These are phyloP conservation scores for Macroventuria anomochaeta DNA, from an alignment of 2,329 filamentous ascomycete genomes.

Conservation along the genomic window DNA sequence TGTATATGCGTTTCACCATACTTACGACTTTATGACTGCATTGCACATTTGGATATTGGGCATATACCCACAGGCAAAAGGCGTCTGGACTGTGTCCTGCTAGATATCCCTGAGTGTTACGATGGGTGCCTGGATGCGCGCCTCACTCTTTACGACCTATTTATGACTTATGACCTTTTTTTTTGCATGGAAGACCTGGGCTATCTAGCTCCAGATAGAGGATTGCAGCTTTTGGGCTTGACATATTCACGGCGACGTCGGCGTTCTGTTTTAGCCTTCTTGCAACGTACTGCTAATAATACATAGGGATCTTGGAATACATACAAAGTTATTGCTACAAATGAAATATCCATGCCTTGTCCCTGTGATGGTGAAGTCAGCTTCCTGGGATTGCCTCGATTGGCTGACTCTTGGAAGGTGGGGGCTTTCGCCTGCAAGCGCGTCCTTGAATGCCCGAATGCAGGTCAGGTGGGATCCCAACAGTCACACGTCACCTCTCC, in stretches of 20 bases:
- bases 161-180: conserved; percentile 40
- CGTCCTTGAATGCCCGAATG: conserved; percentile 3
- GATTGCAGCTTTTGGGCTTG: conserved; percentile 10
- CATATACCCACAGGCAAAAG: conserved; percentile 37
- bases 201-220: conserved; percentile 15
- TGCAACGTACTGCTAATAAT: conserved; percentile 17
- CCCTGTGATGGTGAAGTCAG: conserved; percentile 4
- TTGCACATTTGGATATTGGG: conserved; percentile 32
- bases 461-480: conserved; percentile 9
- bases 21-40: conserved; percentile 44
- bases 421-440: conserved; percentile 8
- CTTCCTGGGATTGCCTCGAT: neutral
- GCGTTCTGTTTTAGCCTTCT: conserved; percentile 16
- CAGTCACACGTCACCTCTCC: conserved; percentile 19
- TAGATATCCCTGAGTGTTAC: conserved; percentile 47
- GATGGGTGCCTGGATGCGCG: conserved; percentile 37
- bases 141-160: conserved; percentile 47
- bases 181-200: conserved; percentile 15
- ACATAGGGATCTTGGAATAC: conserved; percentile 16
- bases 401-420: neutral
- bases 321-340: conserved; percentile 7
- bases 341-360: neutral
- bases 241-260: conserved; percentile 12
- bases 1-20: conserved; percentile 26
- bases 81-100: conserved; percentile 32